Evolutionary conservation across 1,284 basidiomycete species (phyloP).

Genomic region (Ceratobasidium sp.): DNA sequence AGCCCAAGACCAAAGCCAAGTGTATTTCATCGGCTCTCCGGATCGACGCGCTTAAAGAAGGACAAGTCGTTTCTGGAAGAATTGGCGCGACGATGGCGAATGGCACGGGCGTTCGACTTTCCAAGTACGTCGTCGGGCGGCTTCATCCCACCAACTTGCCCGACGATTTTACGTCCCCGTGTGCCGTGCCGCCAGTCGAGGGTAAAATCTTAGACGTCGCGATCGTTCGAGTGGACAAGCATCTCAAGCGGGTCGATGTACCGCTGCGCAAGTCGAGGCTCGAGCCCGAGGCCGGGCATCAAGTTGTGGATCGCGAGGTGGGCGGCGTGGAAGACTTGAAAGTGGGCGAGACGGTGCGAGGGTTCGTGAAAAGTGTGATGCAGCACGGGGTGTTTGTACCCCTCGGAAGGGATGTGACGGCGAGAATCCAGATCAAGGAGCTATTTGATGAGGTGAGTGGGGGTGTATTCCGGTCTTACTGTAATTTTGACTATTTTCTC

Average conservation of each 20-base stretch:
- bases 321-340: constrained; percentile 74
- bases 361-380: constrained; percentile 90
- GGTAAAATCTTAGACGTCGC: constrained; percentile 78
- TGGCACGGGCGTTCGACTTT: constrained; percentile 82
- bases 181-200: constrained; percentile 67
- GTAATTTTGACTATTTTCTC: constrained; percentile 47
- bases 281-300: constrained; percentile 63
- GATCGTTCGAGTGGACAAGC: constrained; percentile 76
- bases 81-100: constrained; percentile 71
- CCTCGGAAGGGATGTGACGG: constrained; percentile 85
- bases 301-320: constrained; percentile 79
- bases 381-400: constrained; percentile 93
- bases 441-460: constrained; percentile 85
- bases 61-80: constrained; percentile 83
- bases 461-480: background rate
- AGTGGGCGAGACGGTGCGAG: constrained; percentile 81
- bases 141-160: constrained; percentile 84
- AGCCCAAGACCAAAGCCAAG: constrained; percentile 47
- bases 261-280: constrained; percentile 84
- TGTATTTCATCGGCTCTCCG: constrained; percentile 1
- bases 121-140: constrained; percentile 76
- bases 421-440: constrained; percentile 93
- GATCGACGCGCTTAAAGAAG: constrained; percentile 64
- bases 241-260: constrained; percentile 77
- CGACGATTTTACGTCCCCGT: constrained; percentile 76